Evolutionary conservation across 148 eudicot species (phyloP).

Genomic region (Spergularia marina): DNA sequence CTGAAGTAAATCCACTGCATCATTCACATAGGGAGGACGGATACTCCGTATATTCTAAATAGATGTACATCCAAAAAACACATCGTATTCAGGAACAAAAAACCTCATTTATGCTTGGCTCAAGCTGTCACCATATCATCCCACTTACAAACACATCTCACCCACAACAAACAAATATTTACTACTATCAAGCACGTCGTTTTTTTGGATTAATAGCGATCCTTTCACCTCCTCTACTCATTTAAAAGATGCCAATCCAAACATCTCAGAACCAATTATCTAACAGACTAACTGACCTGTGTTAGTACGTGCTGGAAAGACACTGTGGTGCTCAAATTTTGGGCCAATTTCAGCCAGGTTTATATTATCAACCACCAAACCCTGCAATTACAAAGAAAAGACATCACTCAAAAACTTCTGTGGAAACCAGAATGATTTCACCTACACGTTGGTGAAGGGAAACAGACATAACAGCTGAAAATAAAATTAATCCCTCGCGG

Average conservation of each 20-base stretch:
- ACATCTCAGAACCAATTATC: neutral
- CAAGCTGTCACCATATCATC: neutral
- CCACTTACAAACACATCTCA: neutral
- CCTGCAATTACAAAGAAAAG: constrained; percentile 42
- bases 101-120: neutral
- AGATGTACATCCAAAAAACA: neutral
- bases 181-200: neutral
- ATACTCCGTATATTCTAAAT: neutral
- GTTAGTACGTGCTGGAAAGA: constrained; percentile 93
- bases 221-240: neutral
- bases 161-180: neutral
- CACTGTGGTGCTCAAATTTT: constrained; percentile 79
- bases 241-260: neutral
- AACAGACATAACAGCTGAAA: neutral
- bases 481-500: neutral
- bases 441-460: neutral
- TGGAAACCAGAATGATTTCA: neutral
- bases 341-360: constrained; percentile 89
- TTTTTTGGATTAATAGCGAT: neutral
- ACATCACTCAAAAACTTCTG: neutral
- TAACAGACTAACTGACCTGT: constrained; percentile 55
- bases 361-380: constrained; percentile 78
- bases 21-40: neutral
- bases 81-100: neutral
- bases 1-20: neutral